phyloP scores from a whole-genome alignment of 345 rosid species.

The Salix exigua region DNA sequence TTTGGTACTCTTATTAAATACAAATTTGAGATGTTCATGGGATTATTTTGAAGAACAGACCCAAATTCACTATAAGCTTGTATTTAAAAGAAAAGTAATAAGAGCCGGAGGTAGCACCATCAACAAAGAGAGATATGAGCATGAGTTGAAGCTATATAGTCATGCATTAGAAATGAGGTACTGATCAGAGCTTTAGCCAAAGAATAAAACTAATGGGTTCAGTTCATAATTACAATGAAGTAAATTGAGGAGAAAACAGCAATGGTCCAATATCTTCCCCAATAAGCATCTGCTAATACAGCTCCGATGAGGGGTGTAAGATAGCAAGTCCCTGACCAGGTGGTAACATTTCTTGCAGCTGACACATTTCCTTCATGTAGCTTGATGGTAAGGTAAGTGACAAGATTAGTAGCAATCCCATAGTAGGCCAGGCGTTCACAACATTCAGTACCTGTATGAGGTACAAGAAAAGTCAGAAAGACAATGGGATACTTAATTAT shows the following conservation, averaged over 20 bases:
- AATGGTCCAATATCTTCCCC: conserved; percentile 99
- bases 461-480: conserved; percentile 11
- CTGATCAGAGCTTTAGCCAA: neutral
- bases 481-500: neutral
- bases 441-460: conserved; percentile 68
- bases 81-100: neutral
- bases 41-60: neutral
- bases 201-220: neutral
- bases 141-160: neutral
- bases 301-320: conserved; percentile 93
- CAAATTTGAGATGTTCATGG: neutral
- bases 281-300: conserved; percentile 82
- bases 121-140: neutral
- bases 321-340: conserved; percentile 92
- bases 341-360: conserved; percentile 83
- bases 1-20: neutral
- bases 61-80: neutral
- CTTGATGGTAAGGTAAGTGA: conserved; percentile 73
- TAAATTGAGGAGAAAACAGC: conserved; percentile 80
- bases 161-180: neutral
- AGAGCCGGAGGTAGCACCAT: neutral
- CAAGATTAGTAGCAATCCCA: conserved; percentile 85
- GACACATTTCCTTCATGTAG: conserved; percentile 85
- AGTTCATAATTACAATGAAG: conserved; percentile 47
- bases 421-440: conserved; percentile 94